Percentiles rank a stretch among this genome's conserved stretches.
Evolutionary conservation across 371 early-diverging fungal genomes (phyloP).

Genomic region (Chytridiales sp.): DNA sequence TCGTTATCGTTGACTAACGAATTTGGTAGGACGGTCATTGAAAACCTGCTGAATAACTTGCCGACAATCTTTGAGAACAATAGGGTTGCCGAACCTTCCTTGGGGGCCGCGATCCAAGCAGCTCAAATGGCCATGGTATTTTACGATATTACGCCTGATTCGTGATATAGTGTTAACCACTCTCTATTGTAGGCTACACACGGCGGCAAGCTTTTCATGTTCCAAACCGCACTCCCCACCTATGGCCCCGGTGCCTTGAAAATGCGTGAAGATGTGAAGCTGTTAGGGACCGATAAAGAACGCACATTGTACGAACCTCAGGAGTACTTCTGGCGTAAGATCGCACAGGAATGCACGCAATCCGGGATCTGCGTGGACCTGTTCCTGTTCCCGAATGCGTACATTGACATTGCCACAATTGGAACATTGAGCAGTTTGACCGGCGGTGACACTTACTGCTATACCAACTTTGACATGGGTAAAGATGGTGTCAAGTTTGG

Average conservation of each 20-base stretch:
- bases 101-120: slow-evolving; percentile 84
- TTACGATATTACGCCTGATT: not conserved
- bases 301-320: slow-evolving; percentile 79
- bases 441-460: slow-evolving; percentile 83
- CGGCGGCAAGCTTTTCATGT: slow-evolving; percentile 85
- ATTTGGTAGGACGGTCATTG: slow-evolving; percentile 62
- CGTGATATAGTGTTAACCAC: not conserved
- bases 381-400: slow-evolving; percentile 83
- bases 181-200: slow-evolving; percentile 49
- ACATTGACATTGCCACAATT: slow-evolving; percentile 84
- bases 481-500: slow-evolving; percentile 67
- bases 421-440: slow-evolving; percentile 77
- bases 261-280: slow-evolving; percentile 80
- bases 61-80: slow-evolving; percentile 81
- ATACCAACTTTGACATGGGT: slow-evolving; percentile 68
- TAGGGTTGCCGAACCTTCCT: slow-evolving; percentile 65
- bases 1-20: not conserved
- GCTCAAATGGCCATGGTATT: slow-evolving; percentile 70
- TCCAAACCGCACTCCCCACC: slow-evolving; percentile 82
- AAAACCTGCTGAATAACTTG: slow-evolving; percentile 74
- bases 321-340: slow-evolving; percentile 77
- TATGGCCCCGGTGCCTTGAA: slow-evolving; percentile 84
- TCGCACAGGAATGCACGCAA: slow-evolving; percentile 75
- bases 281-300: slow-evolving; percentile 90
- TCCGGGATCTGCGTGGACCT: slow-evolving; percentile 82